Conservation (phyloP, 345 rosid species). For the Litchi chinensis region DNA sequence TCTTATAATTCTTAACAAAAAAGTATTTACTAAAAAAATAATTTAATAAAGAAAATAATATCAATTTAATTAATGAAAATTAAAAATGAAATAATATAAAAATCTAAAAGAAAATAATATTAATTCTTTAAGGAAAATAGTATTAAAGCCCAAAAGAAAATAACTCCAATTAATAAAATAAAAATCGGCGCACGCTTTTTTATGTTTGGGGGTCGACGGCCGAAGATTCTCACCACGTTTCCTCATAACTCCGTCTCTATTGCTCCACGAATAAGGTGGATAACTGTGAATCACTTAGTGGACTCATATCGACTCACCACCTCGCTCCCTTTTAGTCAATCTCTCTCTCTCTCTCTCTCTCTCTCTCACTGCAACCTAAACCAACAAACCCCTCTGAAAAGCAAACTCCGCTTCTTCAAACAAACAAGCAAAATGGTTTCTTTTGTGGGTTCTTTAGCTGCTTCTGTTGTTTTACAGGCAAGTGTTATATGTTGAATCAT, state of each 20-base stretch:
- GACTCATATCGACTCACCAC: slow-evolving; percentile 1
- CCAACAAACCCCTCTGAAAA: not conserved
- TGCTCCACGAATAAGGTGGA: not conserved
- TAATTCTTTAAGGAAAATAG: too few species aligned
- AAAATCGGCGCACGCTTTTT: too few species aligned
- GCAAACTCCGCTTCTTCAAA: not conserved
- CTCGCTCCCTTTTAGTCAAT: not conserved
- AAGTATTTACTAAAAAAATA: too few species aligned
- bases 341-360: not conserved
- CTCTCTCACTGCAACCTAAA: not conserved
- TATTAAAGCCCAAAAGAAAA: too few species aligned
- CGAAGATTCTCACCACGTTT: too few species aligned
- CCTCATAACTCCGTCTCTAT: slow-evolving; percentile 11
- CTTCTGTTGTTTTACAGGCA: slow-evolving; percentile 43
- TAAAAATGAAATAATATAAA: too few species aligned
- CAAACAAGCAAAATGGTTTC: slow-evolving; percentile 25
- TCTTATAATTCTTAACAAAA: too few species aligned
- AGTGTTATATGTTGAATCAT: not conserved
- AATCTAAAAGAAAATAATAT: too few species aligned
- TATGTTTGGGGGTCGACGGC: too few species aligned
- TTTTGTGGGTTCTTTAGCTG: slow-evolving; percentile 17
- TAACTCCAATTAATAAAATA: too few species aligned
- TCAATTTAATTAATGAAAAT: too few species aligned
- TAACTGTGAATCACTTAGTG: not conserved
- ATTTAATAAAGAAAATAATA: too few species aligned